Evolutionary conservation across 2,329 filamentous ascomycete species (phyloP).

Genomic region (Alternaria atra): DNA sequence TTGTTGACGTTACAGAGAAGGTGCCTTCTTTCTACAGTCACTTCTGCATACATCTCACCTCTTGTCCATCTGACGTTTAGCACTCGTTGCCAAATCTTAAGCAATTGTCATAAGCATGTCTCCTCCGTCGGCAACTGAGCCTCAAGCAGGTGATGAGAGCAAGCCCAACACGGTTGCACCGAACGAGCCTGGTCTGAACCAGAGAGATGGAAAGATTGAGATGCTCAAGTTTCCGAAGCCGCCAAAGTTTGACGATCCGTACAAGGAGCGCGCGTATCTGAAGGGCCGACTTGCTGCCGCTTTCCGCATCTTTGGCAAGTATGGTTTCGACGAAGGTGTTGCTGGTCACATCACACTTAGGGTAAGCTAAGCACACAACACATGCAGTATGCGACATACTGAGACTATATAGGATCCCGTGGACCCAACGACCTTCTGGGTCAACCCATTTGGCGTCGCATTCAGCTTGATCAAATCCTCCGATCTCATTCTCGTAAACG

Average conservation of each 20-base stretch:
- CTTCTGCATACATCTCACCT: neutral
- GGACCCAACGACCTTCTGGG: conserved; percentile 69
- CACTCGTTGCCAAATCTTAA: neutral
- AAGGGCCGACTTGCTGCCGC: conserved; percentile 51
- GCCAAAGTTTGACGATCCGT: conserved; percentile 49
- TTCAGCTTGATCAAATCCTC: conserved; percentile 70
- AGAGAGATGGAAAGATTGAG: conserved; percentile 36
- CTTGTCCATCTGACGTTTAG: neutral
- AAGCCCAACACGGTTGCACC: conserved; percentile 42
- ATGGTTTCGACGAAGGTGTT: conserved; percentile 56
- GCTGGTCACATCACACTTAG: conserved; percentile 71
- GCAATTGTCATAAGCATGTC: conserved; percentile 4
- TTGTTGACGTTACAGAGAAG: neutral
- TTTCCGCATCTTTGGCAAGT: conserved; percentile 52
- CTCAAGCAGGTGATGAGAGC: conserved; percentile 32
- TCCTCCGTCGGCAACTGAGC: conserved; percentile 47
- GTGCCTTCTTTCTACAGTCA: neutral
- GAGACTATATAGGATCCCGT: conserved; percentile 59
- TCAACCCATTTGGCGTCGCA: conserved; percentile 71
- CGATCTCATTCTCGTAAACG: conserved; percentile 73
- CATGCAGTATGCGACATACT: neutral
- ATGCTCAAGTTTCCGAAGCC: conserved; percentile 38
- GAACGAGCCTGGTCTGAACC: conserved; percentile 44
- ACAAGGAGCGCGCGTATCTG: conserved; percentile 50
- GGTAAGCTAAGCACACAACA: conserved; percentile 35